phyloP scores from a whole-genome alignment of 2,329 filamentous ascomycete species.

The Triangularia verruculosa region DNA sequence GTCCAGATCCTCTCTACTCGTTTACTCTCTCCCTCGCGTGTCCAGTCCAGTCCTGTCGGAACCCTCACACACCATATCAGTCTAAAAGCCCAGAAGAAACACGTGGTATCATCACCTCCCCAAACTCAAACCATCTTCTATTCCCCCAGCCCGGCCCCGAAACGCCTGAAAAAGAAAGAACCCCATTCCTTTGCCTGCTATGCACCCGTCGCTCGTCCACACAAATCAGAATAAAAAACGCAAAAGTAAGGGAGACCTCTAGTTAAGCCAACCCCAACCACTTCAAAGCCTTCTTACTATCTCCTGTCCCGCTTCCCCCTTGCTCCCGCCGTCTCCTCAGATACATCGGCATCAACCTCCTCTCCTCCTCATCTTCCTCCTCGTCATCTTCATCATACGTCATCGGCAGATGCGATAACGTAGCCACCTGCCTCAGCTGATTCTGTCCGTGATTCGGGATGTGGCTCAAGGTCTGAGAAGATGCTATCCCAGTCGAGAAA shows the following conservation, averaged over 20 bases:
- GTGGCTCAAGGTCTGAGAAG: not conserved
- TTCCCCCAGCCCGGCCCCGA: not conserved
- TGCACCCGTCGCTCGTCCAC: not conserved
- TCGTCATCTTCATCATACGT: slow-evolving; percentile 20
- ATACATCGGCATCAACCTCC: slow-evolving; percentile 30
- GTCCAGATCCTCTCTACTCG: not conserved
- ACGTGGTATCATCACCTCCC: slow-evolving; percentile 8
- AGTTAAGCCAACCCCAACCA: slow-evolving; percentile 34
- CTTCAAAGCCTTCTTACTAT: slow-evolving; percentile 34
- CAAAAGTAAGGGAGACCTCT: not conserved
- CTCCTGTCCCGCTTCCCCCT: slow-evolving; percentile 18
- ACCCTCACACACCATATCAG: not conserved
- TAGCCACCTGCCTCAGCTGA: not conserved
- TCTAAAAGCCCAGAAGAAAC: not conserved
- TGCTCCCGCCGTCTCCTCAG: too few species aligned
- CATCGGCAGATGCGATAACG: not conserved
- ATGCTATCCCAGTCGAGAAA: not conserved
- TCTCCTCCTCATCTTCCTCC: slow-evolving; percentile 26
- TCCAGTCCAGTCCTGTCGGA: not conserved
- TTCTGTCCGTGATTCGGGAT: not conserved
- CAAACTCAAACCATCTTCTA: not conserved
- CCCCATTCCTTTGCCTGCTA: not conserved
- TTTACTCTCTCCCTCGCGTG: not conserved
- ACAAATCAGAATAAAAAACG: not conserved
- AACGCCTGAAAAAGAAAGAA: not conserved